These are phyloP conservation scores for Ustulina deusta DNA, from an alignment of 2,329 filamentous ascomycete genomes.

Conservation along the genomic window DNA sequence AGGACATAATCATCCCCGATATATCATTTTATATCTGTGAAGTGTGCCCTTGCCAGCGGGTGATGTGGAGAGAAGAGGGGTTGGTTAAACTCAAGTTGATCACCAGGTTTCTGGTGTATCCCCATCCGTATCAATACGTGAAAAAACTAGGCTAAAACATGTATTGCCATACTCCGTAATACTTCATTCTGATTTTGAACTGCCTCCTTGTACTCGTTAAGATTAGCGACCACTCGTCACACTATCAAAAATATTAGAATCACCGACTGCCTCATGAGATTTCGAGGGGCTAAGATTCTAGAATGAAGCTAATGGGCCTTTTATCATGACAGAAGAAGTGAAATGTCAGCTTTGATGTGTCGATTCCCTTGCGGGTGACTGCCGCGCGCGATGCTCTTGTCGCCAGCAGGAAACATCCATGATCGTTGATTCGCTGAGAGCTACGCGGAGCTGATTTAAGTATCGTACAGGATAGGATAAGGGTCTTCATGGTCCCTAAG, in stretches of 20 bases:
- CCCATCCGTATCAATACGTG: neutral
- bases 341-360: neutral
- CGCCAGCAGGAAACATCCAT: neutral
- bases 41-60: neutral
- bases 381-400: conserved; percentile 35
- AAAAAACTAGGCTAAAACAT: neutral
- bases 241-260: neutral
- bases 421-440: conserved; percentile 29
- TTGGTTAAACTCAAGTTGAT: neutral
- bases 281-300: neutral
- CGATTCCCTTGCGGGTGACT: conserved; percentile 18
- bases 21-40: neutral
- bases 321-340: neutral
- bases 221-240: neutral
- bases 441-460: neutral
- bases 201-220: neutral
- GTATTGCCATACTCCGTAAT: neutral
- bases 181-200: neutral
- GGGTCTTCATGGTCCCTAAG: neutral
- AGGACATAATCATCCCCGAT: conserved; percentile 1
- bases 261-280: neutral
- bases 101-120: neutral
- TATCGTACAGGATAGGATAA: neutral
- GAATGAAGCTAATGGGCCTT: neutral
- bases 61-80: neutral